A percentile compares a stretch with the other conserved stretches of the same genome.
Conservation (phyloP, 2,329 filamentous ascomycete genomes). For the Didymella arachidicola region DNA sequence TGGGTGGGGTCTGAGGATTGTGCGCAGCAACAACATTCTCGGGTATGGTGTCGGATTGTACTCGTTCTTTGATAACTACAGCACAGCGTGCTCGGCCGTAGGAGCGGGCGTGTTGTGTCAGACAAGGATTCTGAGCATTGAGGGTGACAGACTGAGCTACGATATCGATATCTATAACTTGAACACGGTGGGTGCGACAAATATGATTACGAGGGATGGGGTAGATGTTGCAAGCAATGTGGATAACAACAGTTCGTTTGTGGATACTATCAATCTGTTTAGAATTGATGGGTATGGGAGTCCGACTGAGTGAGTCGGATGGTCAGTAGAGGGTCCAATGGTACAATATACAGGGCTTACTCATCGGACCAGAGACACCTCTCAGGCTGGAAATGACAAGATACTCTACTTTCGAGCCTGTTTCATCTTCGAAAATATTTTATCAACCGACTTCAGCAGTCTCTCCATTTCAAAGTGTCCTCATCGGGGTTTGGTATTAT, state of each 20-base stretch:
- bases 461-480: too few relatives aligned
- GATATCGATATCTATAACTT: conserved; percentile 57
- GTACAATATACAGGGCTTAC: background rate
- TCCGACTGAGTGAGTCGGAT: background rate
- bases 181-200: conserved; percentile 56
- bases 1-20: conserved; percentile 71
- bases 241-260: conserved; percentile 58
- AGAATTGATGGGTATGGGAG: conserved; percentile 30
- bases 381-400: too few relatives aligned
- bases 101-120: conserved; percentile 55
- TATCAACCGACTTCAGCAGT: too few relatives aligned
- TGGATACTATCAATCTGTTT: conserved; percentile 47
- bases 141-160: conserved; percentile 46
- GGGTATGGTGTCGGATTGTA: conserved; percentile 72
- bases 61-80: conserved; percentile 73
- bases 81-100: conserved; percentile 42
- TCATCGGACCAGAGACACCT: too few relatives aligned
- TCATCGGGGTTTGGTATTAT: too few relatives aligned
- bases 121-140: conserved; percentile 58
- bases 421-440: too few relatives aligned
- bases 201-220: conserved; percentile 57
- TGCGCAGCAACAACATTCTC: conserved; percentile 63
- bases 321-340: background rate
- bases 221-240: conserved; percentile 53
- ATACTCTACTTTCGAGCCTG: too few relatives aligned